These are phyloP conservation scores for Ascochyta lentis DNA, from an alignment of 2,329 filamentous ascomycete genomes.

Conservation along the genomic window DNA sequence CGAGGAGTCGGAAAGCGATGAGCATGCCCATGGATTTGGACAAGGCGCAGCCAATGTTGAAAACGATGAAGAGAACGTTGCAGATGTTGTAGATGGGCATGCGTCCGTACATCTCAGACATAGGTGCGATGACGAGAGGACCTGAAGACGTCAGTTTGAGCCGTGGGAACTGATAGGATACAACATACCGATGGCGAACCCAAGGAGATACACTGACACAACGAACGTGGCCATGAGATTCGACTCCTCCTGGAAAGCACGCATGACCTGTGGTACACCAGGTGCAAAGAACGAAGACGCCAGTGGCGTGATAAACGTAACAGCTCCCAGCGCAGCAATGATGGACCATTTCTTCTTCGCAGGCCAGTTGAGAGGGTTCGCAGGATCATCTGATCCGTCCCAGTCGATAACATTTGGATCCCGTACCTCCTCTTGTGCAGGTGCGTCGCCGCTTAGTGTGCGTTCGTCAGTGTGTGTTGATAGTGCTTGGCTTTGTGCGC, in stretches of 20 bases:
- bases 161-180: background rate
- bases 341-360: constrained; percentile 47
- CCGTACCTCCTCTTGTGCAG: constrained; percentile 14
- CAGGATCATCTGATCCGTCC: constrained; percentile 47
- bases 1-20: constrained; percentile 47
- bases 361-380: constrained; percentile 51
- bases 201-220: constrained; percentile 49
- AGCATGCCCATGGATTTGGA: constrained; percentile 47
- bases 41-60: constrained; percentile 54
- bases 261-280: constrained; percentile 61
- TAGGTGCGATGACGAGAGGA: constrained; percentile 46
- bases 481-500: constrained; percentile 24
- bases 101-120: constrained; percentile 48
- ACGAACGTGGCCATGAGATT: constrained; percentile 46
- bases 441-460: constrained; percentile 25
- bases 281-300: constrained; percentile 60
- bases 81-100: constrained; percentile 41
- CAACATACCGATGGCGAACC: constrained; percentile 40
- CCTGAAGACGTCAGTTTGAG: constrained; percentile 23
- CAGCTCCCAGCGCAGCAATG: constrained; percentile 40
- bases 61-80: constrained; percentile 59
- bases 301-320: constrained; percentile 50
- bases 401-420: constrained; percentile 45
- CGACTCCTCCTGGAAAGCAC: constrained; percentile 38
- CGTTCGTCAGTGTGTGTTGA: constrained; percentile 36